phyloP scores from a whole-genome alignment of 1,139 yeast genomes.

The Debaryomycetaceae sp. region DNA sequence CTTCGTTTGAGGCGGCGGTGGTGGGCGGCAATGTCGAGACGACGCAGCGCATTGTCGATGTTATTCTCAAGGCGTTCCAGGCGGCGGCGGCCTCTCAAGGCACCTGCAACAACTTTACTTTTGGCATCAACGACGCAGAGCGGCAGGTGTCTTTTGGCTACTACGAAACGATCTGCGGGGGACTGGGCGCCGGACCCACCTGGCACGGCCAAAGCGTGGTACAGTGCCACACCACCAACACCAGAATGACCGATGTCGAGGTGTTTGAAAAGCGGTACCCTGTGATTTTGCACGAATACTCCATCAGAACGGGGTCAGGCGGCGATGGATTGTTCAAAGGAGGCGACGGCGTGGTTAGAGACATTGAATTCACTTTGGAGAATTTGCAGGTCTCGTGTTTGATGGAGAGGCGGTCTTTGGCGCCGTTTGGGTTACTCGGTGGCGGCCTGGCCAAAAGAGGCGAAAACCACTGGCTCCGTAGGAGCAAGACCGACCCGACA shows the following conservation, averaged over 20 bases:
- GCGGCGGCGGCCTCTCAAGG: constrained; percentile 63
- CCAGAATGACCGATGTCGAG: constrained; percentile 46
- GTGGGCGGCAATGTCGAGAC: constrained; percentile 91
- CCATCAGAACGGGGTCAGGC: constrained; percentile 37
- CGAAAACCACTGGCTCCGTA: constrained; percentile 32
- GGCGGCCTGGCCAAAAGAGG: constrained; percentile 40
- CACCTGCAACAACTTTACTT: constrained; percentile 47
- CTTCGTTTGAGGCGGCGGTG: constrained; percentile 75
- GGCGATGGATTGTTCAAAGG: constrained; percentile 40
- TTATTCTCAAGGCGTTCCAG: constrained; percentile 66
- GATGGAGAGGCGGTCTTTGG: constrained; percentile 41
- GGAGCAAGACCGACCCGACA: constrained; percentile 17
- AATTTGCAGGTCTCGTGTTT: constrained; percentile 40
- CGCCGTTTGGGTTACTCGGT: constrained; percentile 44
- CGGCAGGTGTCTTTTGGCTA: constrained; percentile 39
- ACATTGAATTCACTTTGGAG: constrained; percentile 39
- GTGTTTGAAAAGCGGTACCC: constrained; percentile 46
- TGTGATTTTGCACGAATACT: constrained; percentile 37
- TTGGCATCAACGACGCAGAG: constrained; percentile 39
- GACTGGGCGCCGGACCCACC: constrained; percentile 47
- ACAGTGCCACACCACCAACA: constrained; percentile 47
- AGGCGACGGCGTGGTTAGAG: constrained; percentile 45
- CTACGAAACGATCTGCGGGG: constrained; percentile 48
- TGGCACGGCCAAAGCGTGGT: constrained; percentile 47
- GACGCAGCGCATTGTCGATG: constrained; percentile 79